Percentiles rank a stretch among this genome's conserved stretches.
Conservation (phyloP, 192 early-diverging fungal genomes). For the Spinellus fusiger region DNA sequence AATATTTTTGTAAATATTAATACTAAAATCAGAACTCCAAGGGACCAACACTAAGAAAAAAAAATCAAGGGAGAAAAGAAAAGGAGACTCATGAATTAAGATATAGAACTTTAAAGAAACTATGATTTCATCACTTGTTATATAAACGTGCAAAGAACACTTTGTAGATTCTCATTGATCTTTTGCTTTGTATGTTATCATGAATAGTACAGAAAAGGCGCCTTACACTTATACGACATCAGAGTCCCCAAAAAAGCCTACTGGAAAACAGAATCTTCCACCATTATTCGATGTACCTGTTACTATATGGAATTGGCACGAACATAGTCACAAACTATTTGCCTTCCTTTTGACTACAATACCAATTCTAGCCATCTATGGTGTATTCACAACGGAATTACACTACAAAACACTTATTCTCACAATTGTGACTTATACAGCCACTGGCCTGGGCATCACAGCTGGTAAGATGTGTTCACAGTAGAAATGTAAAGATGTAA, state of each 20-base stretch:
- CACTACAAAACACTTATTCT: slow-evolving; percentile 64
- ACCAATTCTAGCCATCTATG: slow-evolving; percentile 79
- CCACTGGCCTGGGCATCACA: slow-evolving; percentile 80
- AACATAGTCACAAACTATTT: slow-evolving; percentile 65
- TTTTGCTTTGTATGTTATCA: neutral
- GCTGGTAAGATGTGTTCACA: slow-evolving; percentile 43
- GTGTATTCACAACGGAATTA: slow-evolving; percentile 62
- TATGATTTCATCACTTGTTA: no score
- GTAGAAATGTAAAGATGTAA: neutral
- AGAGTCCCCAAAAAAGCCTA: slow-evolving; percentile 17
- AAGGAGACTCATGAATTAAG: no score
- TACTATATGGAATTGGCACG: slow-evolving; percentile 43
- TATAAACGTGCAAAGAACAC: no score
- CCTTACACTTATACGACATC: neutral
- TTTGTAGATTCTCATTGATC: neutral
- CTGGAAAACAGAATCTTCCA: slow-evolving; percentile 7
- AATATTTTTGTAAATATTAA: no score
- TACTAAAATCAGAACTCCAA: no score
- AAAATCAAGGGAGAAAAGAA: no score
- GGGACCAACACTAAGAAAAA: no score
- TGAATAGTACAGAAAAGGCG: neutral
- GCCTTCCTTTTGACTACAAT: slow-evolving; percentile 52
- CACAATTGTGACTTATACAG: slow-evolving; percentile 61
- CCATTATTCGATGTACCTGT: slow-evolving; percentile 33
- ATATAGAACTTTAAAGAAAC: no score